Evolutionary conservation across 495 filamentous ascomycete species (phyloP).

Genomic region (Penicillium crystallinum): DNA sequence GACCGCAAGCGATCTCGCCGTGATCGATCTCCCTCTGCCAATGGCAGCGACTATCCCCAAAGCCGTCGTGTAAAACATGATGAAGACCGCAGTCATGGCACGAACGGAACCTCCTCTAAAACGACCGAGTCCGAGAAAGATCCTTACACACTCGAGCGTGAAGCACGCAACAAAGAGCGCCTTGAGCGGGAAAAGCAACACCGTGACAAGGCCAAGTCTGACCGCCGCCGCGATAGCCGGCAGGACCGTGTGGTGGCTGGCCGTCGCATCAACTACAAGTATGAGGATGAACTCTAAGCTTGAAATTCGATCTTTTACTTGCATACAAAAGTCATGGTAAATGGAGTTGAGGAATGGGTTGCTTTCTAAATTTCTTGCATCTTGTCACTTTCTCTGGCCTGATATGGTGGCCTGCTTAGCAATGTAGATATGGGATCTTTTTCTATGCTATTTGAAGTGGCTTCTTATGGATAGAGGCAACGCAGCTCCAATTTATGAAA

Average conservation of each 20-base stretch:
- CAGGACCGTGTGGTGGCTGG: slow-evolving; percentile 47
- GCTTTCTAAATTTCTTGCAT: background rate
- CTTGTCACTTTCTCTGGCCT: background rate
- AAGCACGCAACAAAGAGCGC: slow-evolving; percentile 69
- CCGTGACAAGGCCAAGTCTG: slow-evolving; percentile 49
- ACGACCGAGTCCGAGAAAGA: slow-evolving; percentile 48
- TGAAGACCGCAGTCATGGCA: slow-evolving; percentile 21
- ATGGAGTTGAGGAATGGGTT: background rate
- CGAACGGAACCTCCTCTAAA: slow-evolving; percentile 7
- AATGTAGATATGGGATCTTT: slow-evolving; percentile 1
- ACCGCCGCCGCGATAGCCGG: slow-evolving; percentile 47
- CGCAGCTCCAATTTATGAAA: background rate
- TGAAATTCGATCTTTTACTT: background rate
- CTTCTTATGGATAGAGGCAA: background rate
- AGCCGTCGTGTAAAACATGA: slow-evolving; percentile 40
- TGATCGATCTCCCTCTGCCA: slow-evolving; percentile 43
- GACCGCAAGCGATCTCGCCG: slow-evolving; percentile 53
- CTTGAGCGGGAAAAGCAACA: slow-evolving; percentile 73
- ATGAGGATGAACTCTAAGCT: slow-evolving; percentile 48
- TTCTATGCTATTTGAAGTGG: background rate
- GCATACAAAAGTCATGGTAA: background rate
- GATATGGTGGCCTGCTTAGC: background rate
- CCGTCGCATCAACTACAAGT: slow-evolving; percentile 52
- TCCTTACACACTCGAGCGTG: slow-evolving; percentile 70
- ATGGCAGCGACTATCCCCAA: slow-evolving; percentile 35